Base-by-base conservation (phyloP, 2,329 filamentous ascomycete genomes). In the Cytospora piceicola region DNA sequence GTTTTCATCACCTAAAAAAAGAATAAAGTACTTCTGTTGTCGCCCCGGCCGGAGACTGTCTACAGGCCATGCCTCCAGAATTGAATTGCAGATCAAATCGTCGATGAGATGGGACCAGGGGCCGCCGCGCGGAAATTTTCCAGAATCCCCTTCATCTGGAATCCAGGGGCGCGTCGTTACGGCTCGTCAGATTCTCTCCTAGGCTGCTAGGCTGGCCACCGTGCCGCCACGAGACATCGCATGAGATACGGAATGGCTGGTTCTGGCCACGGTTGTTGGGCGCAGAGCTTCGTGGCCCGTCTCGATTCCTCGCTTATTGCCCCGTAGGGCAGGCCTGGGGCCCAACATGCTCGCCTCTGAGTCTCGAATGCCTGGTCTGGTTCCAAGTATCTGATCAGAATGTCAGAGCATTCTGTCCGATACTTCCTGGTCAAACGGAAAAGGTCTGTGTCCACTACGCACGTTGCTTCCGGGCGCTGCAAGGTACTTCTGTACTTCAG, bases 91-190 rank as follows among this genome's bases (percentile, higher is more conserved):
- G 34, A 36, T 36, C 34, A 59, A 27, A n/a, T 8, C 34, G 29
- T 30, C 24, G 27, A 27, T 17, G 42, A 30, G 39, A 51, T 51
- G 57, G 24, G 27, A 42, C 30, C 57, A 59, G 57, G 57, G 49
- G 39, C 17, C 24, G 39, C 15, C 12, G 39, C 17, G 22, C 17
- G 27, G 27, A 22, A 32, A 22, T 34, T 14, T 7, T 51, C 57
- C 42, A 20, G 24, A n/a, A 49, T 30, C 20, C 39, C 24, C 20
- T 17, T 42, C 39, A 17, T 17, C 39, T 42, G 12, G 4, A 39
- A 42, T n/a, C 39, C 15, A 7, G 39, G 17, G 20, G 39, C 39
- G 20, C 17, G 6, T 9, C 39, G 11, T 42, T 15, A 7, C 17
- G 39, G 20, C 39, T 42, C 17, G 39, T 42, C 39, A 6, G 6